phyloP scores from a whole-genome alignment of 108 stramenopile genomes.

The Craspedostauros australis region DNA sequence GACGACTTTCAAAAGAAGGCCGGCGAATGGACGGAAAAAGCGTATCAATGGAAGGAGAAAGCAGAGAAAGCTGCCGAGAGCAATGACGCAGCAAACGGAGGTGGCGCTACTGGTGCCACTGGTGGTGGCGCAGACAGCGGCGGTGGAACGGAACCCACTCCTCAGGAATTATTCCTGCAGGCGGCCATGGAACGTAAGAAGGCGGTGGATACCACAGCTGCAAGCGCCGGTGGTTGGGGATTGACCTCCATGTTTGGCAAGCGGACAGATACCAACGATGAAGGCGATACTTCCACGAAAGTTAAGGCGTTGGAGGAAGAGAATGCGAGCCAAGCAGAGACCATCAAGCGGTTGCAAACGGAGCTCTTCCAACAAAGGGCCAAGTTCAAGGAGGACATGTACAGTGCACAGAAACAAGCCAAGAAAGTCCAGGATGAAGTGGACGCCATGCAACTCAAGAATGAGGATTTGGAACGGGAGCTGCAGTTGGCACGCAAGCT shows the following conservation, averaged over 20 bases:
- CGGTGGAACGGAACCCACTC: slow-evolving; percentile 7
- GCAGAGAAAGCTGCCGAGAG: slow-evolving; percentile 27
- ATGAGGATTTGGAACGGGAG: slow-evolving; percentile 42
- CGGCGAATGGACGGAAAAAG: slow-evolving; percentile 24
- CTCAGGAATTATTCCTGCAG: slow-evolving; percentile 25
- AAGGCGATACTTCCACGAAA: not conserved
- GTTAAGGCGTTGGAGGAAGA: slow-evolving; percentile 24
- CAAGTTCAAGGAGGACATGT: slow-evolving; percentile 45
- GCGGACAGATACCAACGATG: not conserved
- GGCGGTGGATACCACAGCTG: not conserved
- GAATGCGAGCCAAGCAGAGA: slow-evolving; percentile 31
- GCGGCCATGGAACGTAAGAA: slow-evolving; percentile 22
- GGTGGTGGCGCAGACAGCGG: not conserved
- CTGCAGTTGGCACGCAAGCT: slow-evolving; percentile 35
- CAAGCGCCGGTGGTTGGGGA: slow-evolving; percentile 8
- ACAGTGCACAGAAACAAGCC: slow-evolving; percentile 38
- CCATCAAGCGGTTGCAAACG: slow-evolving; percentile 29
- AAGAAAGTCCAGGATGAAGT: slow-evolving; percentile 41
- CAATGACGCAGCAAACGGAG: slow-evolving; percentile 5
- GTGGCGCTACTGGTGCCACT: slow-evolving; percentile 1
- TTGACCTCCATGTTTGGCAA: slow-evolving; percentile 7
- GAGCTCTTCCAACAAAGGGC: slow-evolving; percentile 51
- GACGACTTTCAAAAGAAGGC: slow-evolving; percentile 28
- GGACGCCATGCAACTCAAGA: slow-evolving; percentile 37
- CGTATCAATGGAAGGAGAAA: slow-evolving; percentile 26